phyloP scores from a whole-genome alignment of 2,329 filamentous ascomycete species.

The Malbranchea zuffiana region DNA sequence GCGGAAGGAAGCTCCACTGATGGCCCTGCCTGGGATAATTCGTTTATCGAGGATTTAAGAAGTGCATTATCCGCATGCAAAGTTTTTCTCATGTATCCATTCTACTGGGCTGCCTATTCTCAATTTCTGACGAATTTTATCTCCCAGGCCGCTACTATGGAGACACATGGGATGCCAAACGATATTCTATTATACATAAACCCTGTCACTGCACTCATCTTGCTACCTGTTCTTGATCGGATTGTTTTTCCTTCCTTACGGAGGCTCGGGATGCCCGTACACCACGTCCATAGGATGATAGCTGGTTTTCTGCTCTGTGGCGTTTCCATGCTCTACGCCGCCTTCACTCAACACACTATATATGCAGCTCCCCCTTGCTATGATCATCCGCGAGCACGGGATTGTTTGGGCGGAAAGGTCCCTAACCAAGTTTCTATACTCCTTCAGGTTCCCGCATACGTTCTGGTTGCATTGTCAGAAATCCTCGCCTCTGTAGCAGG shows the following conservation, averaged over 20 bases:
- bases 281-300: constrained; percentile 45
- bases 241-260: constrained; percentile 49
- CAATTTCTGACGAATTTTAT: constrained; percentile 31
- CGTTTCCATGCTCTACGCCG: constrained; percentile 46
- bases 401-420: not conserved
- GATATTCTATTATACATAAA: constrained; percentile 52
- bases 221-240: constrained; percentile 40
- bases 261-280: constrained; percentile 43
- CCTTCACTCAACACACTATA: constrained; percentile 48
- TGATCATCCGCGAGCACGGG: not conserved
- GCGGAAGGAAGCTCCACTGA: not conserved
- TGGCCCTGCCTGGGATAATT: not conserved
- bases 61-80: not conserved
- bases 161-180: constrained; percentile 43
- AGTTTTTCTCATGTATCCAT: not conserved
- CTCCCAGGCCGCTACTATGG: constrained; percentile 47
- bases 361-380: constrained; percentile 34
- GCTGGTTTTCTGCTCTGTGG: constrained; percentile 46
- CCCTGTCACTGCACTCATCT: constrained; percentile 49
- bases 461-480: constrained; percentile 21
- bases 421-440: not conserved
- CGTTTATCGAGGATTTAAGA: not conserved
- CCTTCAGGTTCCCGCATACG: constrained; percentile 12
- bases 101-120: constrained; percentile 30
- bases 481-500: constrained; percentile 39